Conservation (phyloP, 345 rosid species). For the Xanthoceras sorbifolium region DNA sequence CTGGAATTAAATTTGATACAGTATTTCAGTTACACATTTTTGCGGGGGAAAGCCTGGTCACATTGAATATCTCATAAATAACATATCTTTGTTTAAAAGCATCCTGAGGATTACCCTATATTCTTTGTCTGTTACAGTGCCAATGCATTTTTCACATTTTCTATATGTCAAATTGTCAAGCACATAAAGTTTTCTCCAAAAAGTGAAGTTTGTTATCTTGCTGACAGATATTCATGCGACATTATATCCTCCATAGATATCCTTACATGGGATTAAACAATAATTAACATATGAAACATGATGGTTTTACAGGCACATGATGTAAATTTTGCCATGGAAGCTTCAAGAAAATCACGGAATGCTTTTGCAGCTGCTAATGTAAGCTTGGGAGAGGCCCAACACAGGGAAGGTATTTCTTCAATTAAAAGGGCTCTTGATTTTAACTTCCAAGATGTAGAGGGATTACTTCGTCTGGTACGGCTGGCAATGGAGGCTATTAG, state of each 20-base stretch:
- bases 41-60: background rate
- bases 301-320: slow-evolving; percentile 67
- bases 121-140: background rate
- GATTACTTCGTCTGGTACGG: slow-evolving; percentile 71
- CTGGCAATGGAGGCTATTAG: slow-evolving; percentile 80
- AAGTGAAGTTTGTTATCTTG: slow-evolving; percentile 1
- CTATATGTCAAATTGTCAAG: background rate
- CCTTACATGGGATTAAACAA: slow-evolving; percentile 6
- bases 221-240: background rate
- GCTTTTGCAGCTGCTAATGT: slow-evolving; percentile 66
- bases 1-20: background rate
- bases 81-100: background rate
- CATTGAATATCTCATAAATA: background rate
- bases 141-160: background rate
- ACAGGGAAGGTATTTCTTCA: slow-evolving; percentile 59
- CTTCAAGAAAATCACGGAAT: slow-evolving; percentile 78
- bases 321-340: slow-evolving; percentile 87
- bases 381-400: slow-evolving; percentile 51
- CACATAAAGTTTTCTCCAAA: background rate
- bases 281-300: slow-evolving; percentile 16
- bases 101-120: background rate
- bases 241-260: background rate
- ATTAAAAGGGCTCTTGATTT: slow-evolving; percentile 89
- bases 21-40: background rate
- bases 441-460: slow-evolving; percentile 90